Percentiles rank a stretch among this genome's conserved stretches.
Evolutionary conservation across 768 basidiomycete species (phyloP).

Genomic region (Termitomyces sp.): DNA sequence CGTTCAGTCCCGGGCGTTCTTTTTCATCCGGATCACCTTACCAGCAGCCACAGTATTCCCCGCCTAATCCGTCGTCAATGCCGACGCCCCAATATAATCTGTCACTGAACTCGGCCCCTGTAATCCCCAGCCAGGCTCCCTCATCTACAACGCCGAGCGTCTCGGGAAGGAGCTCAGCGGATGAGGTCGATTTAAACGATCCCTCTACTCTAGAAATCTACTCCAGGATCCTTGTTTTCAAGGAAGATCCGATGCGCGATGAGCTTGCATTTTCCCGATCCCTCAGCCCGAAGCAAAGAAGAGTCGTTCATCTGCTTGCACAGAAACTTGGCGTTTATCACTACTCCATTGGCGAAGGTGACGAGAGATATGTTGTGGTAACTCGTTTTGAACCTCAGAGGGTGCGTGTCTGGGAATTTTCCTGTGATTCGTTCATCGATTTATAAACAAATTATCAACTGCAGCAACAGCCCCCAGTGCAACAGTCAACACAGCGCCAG

Average conservation of each 20-base stretch:
- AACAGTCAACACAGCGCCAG: conserved; percentile 42
- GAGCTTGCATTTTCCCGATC: conserved; percentile 95
- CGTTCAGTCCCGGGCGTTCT: conserved; percentile 70
- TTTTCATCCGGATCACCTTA: conserved; percentile 62
- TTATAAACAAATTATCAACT: conserved; percentile 10
- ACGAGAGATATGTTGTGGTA: conserved; percentile 91
- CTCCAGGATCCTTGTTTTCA: conserved; percentile 93
- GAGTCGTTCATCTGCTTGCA: conserved; percentile 93
- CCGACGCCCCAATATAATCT: conserved; percentile 41
- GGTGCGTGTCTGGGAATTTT: conserved; percentile 39
- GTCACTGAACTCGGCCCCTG: conserved; percentile 46
- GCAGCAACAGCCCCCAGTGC: conserved; percentile 39
- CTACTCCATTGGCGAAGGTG: conserved; percentile 89
- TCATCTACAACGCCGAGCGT: conserved; percentile 57
- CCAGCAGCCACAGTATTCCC: conserved; percentile 64
- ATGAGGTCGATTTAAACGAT: conserved; percentile 94
- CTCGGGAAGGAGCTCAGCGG: conserved; percentile 57
- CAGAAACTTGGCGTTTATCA: conserved; percentile 96
- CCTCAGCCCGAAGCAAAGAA: conserved; percentile 77
- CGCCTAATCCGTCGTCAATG: conserved; percentile 49
- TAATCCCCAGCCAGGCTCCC: conserved; percentile 48
- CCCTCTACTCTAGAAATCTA: conserved; percentile 96
- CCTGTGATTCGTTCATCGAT: not conserved
- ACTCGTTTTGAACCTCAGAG: conserved; percentile 84
- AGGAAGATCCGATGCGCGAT: conserved; percentile 95